Base-by-base conservation (phyloP, 495 filamentous ascomycete species). In the Penicillium pancosmium region DNA sequence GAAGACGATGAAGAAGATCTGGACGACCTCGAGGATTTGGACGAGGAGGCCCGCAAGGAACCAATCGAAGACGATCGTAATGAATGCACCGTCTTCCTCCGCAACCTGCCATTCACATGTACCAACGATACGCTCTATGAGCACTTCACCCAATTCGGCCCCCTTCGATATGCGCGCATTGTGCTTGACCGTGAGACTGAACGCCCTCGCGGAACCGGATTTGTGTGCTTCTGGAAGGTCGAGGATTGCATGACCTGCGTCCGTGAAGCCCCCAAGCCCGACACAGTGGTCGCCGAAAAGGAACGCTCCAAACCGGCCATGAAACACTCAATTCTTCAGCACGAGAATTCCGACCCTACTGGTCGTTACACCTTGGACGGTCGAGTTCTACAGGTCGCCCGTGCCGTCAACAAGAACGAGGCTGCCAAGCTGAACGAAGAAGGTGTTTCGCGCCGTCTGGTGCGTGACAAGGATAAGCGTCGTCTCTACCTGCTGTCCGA, bases 311-410 rank as follows among this genome's bases (percentile, higher is more conserved):
- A 68, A 25, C 63, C 64, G 5, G 68, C 65, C 2, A 71, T 80
- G 63, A 89, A 88, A 60, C 85, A 87, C 36, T 96, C 93, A 0
- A 77, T 99, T 19, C 81, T 99, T 5, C 88, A 97, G 66, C 84
- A 95, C 70, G 91, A 92, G 46, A 80, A 80, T 27, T 77, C 83
- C 23, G 95, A 98, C 64, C 82, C 84, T 1, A 83, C 80, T 16
- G 93, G 93, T 54, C 83, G 82, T 50, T 99, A 96, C 77, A 97
- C 92, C 1, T 76, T 97, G 46, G 91, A 96, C 49, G 91, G 92
- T 46, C 91, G 94, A 23, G 81, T 96, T 33, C 79, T 99, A 5
- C 90, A 93, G 56, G 76, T 98, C 27, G 80, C 91, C 13, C 88
- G 85, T 36, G 95, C 94, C 9, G 93, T 99, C 13, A 86, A 86